Evolutionary conservation across 164 flowering plant genomes (phyloP), one percentile per base, ranked within the genome.

Genomic region (Sextonia rubra): DNA sequence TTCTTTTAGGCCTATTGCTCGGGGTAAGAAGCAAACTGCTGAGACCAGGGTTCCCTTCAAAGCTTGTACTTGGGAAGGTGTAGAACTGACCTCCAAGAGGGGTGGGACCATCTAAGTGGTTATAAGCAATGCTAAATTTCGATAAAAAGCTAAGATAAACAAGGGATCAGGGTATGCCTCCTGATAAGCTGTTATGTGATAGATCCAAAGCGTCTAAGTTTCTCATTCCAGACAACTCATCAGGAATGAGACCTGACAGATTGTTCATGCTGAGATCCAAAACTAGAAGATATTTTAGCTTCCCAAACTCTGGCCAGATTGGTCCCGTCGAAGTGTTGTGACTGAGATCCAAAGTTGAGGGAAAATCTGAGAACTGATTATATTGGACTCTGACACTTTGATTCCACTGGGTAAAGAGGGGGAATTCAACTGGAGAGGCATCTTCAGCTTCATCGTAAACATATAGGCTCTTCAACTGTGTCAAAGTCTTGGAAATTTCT

Each of bases 81-180:
- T 61, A 70, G 60, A 93, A 90, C 83, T 90, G 98, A n/a, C 87
- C 89, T 5, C 86, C 91, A 0, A 77, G 66, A 20, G 98, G 98
- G 70, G 90, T 86, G 3, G 60, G 58, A 8, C 98, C 98, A 20
- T 69, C 69, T 77, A 93, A 82, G 76, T 80, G 83, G 79, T 91
- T 93, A 77, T 87, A 24, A 26, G 98, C 97, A 71, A 93, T 94
- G 73, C 85, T 87, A 62, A 75, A 69, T 3, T 48, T 75, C 5
- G 83, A 75, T 27, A 80, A 56, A 62, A 80, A 80, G 32, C 3
- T 80, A 58, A 80, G 77, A 30, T 60, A 25, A 17, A 14, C 56
- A 64, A 77, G 44, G 44, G 80, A 73, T 24, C 70, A n/a, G 0
- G 83, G 80, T 52, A 77, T 75, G 25, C 52, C 70, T 73, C 80